These are phyloP conservation scores for Cryptosporidium xiaoi DNA, from an alignment of 169 alveolate species.

Conservation along the genomic window DNA sequence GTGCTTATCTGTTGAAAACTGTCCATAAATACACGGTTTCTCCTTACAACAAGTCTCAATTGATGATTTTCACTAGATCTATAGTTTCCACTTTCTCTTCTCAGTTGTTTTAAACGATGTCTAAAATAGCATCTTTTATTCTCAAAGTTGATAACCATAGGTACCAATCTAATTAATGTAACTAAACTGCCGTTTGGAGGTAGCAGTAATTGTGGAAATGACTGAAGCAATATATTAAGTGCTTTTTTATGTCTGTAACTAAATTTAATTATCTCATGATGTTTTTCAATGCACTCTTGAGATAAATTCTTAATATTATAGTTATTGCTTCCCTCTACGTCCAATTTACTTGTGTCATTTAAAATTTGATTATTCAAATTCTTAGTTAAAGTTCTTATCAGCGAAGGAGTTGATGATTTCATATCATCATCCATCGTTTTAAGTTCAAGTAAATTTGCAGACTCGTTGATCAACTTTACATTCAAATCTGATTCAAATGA, in stretches of 20 bases:
- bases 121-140: conserved; percentile 95
- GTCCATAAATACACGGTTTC: conserved; percentile 95
- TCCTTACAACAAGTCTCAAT: conserved; percentile 90
- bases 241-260: conserved; percentile 76
- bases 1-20: conserved; percentile 91
- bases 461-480: conserved; percentile 28
- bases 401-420: conserved; percentile 33
- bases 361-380: conserved; percentile 17
- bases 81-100: conserved; percentile 80
- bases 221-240: conserved; percentile 73
- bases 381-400: conserved; percentile 28
- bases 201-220: conserved; percentile 72
- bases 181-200: conserved; percentile 82
- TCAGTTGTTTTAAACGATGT: conserved; percentile 86
- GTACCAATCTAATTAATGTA: conserved; percentile 87
- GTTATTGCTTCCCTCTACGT: background rate
- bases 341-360: background rate
- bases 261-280: conserved; percentile 68
- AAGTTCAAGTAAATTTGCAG: conserved; percentile 63
- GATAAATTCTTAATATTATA: conserved; percentile 24
- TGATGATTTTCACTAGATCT: conserved; percentile 76
- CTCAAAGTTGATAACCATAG: conserved; percentile 95
- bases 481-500: conserved; percentile 54
- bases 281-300: conserved; percentile 63
- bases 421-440: conserved; percentile 63